Evolutionary conservation across 129 eudicot genomes (phyloP), one percentile per base, ranked within the genome.

Genomic region (Lactuca saligna): DNA sequence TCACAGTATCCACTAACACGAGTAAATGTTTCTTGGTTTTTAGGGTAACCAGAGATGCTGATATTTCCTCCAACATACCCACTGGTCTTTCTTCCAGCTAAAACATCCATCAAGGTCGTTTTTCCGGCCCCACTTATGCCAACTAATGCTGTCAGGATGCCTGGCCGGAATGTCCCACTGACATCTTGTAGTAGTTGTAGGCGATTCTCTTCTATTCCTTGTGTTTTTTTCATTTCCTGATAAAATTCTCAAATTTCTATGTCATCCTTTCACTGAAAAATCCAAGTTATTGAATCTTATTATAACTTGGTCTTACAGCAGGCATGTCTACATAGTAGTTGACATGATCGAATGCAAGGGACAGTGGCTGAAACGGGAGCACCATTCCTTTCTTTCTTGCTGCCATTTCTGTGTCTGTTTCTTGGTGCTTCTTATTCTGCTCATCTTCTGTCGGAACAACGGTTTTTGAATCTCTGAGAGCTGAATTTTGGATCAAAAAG

Each of bases 261-360:
- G 50, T 53, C 34, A 51, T 35, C 16, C 6, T 14, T 60, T 60
- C 31, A 7, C 12, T 17, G 4, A 54, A 8, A 34, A 35, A 2
- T 54, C 6, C 6, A 39, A 34, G 55, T 0, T 33, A 8, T 14
- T 37, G 15, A 34, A 38, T 61, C 33, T 61, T 15, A 50, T 44
- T 61, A 38, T 61, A 12, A 46, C 5, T 37, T 1, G 66, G 63
- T 82, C 90, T 87, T 82, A 87, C 95, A 12, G 73, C 66, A 3
- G 90, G 88, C 83, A 82, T 87, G 72, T 87, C 87, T 6, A 87
- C 87, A 54, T 72, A 84, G 82, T 86, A 86, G 53, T 83, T 80
- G 77, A 86, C 75, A 37, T 78, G 86, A 54, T 80, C 76, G 34
- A 86, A 86, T 17, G 86, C 72, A 20, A 83, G 84, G 9, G 86